These are phyloP conservation scores for Fusarium denticulatum DNA, from an alignment of 2,329 filamentous ascomycete species.

Conservation along the genomic window DNA sequence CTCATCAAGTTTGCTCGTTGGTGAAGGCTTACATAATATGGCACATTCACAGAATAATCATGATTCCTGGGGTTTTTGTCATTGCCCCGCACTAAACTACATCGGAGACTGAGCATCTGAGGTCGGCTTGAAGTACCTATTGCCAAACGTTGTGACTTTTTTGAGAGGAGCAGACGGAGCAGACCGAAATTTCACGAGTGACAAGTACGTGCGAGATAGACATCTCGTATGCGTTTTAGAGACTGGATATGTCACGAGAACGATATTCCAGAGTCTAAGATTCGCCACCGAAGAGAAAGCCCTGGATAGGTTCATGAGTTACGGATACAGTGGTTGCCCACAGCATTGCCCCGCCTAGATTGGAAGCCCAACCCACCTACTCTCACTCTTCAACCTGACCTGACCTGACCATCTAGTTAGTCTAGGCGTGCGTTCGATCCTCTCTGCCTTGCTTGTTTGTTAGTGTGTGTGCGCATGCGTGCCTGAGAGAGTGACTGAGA, in stretches of 20 bases:
- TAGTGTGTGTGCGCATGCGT: neutral
- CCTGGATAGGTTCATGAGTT: neutral
- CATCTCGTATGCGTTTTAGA: neutral
- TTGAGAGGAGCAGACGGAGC: neutral
- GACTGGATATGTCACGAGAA: constrained; percentile 32
- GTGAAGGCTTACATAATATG: constrained; percentile 44
- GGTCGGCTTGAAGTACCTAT: constrained; percentile 1
- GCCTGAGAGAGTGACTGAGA: constrained; percentile 16
- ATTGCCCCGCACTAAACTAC: constrained; percentile 24
- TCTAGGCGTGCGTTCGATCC: constrained; percentile 9
- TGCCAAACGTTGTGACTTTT: neutral
- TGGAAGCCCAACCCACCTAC: constrained; percentile 24
- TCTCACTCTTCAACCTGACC: constrained; percentile 14
- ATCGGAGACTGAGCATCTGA: neutral
- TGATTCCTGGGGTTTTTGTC: constrained; percentile 8
- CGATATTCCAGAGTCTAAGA: constrained; percentile 25
- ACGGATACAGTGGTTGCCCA: constrained; percentile 14
- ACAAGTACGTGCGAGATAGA: neutral
- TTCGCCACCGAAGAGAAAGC: constrained; percentile 39
- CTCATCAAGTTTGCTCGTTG: neutral
- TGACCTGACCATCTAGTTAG: neutral
- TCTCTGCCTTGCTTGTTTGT: constrained; percentile 7
- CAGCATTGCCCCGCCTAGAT: constrained; percentile 37
- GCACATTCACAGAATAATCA: constrained; percentile 41
- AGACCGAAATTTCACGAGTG: neutral